Evolutionary conservation across 306 rosid genomes (phyloP), one percentile per base, ranked within the genome.

Genomic region (Acmispon strigosus): DNA sequence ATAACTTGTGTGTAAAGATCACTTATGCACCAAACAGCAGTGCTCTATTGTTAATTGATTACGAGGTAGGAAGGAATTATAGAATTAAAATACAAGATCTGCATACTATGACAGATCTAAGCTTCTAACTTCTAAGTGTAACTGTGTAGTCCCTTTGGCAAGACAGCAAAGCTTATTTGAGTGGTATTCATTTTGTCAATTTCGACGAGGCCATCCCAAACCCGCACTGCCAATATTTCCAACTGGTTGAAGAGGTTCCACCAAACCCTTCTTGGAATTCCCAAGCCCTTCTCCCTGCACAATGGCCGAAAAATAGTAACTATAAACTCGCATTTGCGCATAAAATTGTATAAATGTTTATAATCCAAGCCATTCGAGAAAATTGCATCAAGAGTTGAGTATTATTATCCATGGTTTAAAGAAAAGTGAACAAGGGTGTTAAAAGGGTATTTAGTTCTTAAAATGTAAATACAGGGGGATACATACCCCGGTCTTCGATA

Each of bases 251-350:
- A 86, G 72, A 19, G 98, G 96, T 66, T 88, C 90, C 63, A 84
- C 78, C 83, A 88, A 4, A 12, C 98, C 97, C 76, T 85, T 87
- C 7, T 75, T 76, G 15, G 90, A 80, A 62, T 78, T 85, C 10
- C 98, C 98, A 57, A 93, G 93, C 22, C 92, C 84, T 74, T 93
- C 92, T 34, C 98, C 97, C 98, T 93, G 84, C 65, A 87, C 56
- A 34, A 53, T 3, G 19, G 17, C 45, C 7, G 1, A 6, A 58
- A 58, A 62, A 36, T 8, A 18, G 10, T 55, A 53, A 54, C 36
- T 11, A 7, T 7, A 56, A 22, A 76, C 58, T n/a, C 22, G 18
- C 27, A 36, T 37, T 14, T 15, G 58, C 14, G 9, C 7, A 15
- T 2, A 44, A 44, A 47, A 53, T 1, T 7, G 3, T 27, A 52